Conservation (phyloP, 2,329 filamentous ascomycete genomes). For the Alternaria postmessia region DNA sequence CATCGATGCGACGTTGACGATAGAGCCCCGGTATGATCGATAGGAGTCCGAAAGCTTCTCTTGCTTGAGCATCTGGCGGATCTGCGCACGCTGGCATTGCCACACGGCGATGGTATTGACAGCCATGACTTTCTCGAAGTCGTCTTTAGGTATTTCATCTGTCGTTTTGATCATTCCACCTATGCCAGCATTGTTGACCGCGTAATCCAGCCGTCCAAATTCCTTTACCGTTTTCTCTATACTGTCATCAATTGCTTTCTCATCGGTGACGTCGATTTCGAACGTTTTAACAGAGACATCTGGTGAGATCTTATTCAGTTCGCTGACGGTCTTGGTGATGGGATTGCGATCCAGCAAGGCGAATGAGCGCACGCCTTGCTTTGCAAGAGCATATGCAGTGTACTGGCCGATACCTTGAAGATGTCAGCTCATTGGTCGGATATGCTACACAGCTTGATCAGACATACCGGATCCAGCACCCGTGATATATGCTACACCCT, state of each 20-base stretch:
- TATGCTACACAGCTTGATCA: neutral
- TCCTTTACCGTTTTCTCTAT: constrained; percentile 53
- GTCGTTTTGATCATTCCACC: constrained; percentile 54
- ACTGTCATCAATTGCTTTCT: constrained; percentile 54
- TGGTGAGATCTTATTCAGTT: constrained; percentile 52
- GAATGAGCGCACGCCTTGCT: constrained; percentile 58
- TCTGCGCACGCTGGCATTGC: constrained; percentile 64
- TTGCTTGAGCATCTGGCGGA: constrained; percentile 62
- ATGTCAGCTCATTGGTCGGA: constrained; percentile 8
- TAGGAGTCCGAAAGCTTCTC: constrained; percentile 45
- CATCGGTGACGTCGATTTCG: constrained; percentile 58
- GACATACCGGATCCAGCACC: constrained; percentile 57
- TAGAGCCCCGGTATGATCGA: constrained; percentile 57
- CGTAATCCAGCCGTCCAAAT: constrained; percentile 65
- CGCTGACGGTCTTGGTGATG: constrained; percentile 38
- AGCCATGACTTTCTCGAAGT: constrained; percentile 61
- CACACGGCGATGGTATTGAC: constrained; percentile 66
- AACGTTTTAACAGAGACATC: constrained; percentile 53
- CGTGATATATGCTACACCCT: constrained; percentile 60
- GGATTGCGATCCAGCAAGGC: constrained; percentile 59
- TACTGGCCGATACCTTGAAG: constrained; percentile 58
- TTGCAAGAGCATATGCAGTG: constrained; percentile 59
- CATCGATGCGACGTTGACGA: constrained; percentile 65
- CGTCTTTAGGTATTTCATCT: constrained; percentile 56
- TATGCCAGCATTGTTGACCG: constrained; percentile 65